A percentile compares a stretch with the other conserved stretches of the same genome.
Evolutionary conservation across 257 asterid species (phyloP).

Genomic region (Leptodermis oblonga): DNA sequence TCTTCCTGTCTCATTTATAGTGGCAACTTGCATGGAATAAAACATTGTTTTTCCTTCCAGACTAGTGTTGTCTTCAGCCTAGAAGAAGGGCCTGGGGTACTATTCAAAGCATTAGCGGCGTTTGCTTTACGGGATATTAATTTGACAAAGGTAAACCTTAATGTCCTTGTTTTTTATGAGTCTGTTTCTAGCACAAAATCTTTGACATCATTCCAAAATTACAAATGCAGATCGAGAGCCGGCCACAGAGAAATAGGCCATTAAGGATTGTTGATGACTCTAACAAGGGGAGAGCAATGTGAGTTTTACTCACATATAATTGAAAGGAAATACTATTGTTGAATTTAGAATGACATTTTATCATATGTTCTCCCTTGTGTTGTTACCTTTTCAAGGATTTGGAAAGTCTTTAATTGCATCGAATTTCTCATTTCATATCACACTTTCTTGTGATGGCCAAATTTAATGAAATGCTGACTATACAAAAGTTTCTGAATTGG

Average conservation of each 20-base stretch:
- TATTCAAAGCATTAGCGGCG: constrained; percentile 90
- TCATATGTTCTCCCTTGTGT: neutral
- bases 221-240: constrained; percentile 76
- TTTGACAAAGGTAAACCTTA: constrained; percentile 67
- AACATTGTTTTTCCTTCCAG: constrained; percentile 30
- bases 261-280: constrained; percentile 85
- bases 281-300: constrained; percentile 68
- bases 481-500: neutral
- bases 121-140: constrained; percentile 79
- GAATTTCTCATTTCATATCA: neutral
- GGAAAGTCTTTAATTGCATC: neutral
- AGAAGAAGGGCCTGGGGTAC: constrained; percentile 95
- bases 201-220: constrained; percentile 8
- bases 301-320: constrained; percentile 30
- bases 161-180: constrained; percentile 8
- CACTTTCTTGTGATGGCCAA: neutral
- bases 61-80: constrained; percentile 88
- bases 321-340: constrained; percentile 59
- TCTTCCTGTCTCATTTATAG: constrained; percentile 1
- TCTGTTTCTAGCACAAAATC: constrained; percentile 7
- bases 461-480: neutral
- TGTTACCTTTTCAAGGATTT: neutral
- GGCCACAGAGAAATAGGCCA: constrained; percentile 82
- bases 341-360: constrained; percentile 59
- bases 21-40: constrained; percentile 4